Conservation (phyloP, 1,284 basidiomycete species). For the Fomes fomentarius region DNA sequence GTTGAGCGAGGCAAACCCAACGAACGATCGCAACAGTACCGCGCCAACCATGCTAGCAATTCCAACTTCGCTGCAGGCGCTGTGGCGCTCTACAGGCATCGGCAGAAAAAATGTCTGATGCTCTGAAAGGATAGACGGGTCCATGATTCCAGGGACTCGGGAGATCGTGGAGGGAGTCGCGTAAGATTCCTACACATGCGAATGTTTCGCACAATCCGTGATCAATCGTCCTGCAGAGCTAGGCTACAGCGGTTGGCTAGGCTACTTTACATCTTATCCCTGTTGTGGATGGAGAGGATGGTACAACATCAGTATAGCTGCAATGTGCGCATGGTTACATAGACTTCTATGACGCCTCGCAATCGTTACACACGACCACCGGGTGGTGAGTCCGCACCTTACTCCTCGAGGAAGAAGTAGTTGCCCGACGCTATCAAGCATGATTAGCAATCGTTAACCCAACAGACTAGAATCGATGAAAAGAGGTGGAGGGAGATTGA, state of each 20-base stretch:
- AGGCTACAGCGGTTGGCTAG: slow-evolving; percentile 32
- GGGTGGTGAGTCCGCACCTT: slow-evolving; percentile 3
- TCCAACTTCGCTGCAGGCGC: too few species aligned
- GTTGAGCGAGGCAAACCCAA: too few species aligned
- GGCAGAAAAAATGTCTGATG: too few species aligned
- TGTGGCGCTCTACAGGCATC: too few species aligned
- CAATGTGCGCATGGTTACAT: not conserved
- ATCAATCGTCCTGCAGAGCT: slow-evolving; percentile 3
- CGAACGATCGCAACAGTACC: too few species aligned
- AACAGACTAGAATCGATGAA: slow-evolving; percentile 9
- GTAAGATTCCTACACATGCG: too few species aligned
- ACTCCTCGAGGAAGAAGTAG: slow-evolving; percentile 92
- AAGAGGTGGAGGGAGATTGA: slow-evolving; percentile 1
- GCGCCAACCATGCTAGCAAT: too few species aligned
- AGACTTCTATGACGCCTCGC: slow-evolving; percentile 2
- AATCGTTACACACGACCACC: slow-evolving; percentile 1
- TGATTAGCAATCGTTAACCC: not conserved
- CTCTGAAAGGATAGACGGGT: too few species aligned
- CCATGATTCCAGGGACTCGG: too few species aligned
- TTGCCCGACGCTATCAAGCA: slow-evolving; percentile 65
- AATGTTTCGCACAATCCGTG: too few species aligned
- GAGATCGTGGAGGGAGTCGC: too few species aligned
- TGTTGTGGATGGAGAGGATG: too few species aligned
- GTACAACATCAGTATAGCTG: slow-evolving; percentile 17
- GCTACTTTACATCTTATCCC: slow-evolving; percentile 27